These are phyloP conservation scores for Apodospora peruviana DNA, from an alignment of 495 filamentous ascomycete species.

Conservation along the genomic window DNA sequence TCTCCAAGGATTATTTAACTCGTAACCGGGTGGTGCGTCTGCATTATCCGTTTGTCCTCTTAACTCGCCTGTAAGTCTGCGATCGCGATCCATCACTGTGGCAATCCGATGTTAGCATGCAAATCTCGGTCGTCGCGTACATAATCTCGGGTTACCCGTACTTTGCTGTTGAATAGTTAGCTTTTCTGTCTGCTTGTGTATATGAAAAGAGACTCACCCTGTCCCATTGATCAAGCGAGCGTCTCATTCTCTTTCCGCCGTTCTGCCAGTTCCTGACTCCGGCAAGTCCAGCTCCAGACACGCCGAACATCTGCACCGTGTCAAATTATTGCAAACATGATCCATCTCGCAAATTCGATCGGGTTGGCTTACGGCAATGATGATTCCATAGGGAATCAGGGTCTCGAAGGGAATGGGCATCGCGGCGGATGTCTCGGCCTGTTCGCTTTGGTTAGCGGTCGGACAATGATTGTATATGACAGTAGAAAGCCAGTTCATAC, in stretches of 20 bases:
- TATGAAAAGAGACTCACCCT: constrained; percentile 54
- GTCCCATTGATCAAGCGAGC: constrained; percentile 89
- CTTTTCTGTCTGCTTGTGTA: constrained; percentile 3
- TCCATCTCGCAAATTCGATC: constrained; percentile 3
- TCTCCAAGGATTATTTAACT: constrained; percentile 94
- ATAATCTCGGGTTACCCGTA: constrained; percentile 36
- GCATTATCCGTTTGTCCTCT: constrained; percentile 82
- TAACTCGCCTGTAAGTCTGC: constrained; percentile 75
- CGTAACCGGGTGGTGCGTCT: constrained; percentile 79
- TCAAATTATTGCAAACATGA: constrained; percentile 7
- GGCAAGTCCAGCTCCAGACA: constrained; percentile 70
- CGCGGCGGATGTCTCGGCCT: constrained; percentile 29
- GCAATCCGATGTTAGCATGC: constrained; percentile 18
- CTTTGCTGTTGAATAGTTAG: constrained; percentile 61
- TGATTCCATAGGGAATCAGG: constrained; percentile 88
- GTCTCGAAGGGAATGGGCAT: constrained; percentile 98
- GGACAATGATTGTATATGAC: not conserved
- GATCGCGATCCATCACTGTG: constrained; percentile 95
- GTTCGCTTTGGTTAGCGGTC: constrained; percentile 14
- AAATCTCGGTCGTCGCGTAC: too few species aligned
- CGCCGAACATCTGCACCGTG: constrained; percentile 75
- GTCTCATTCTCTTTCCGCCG: constrained; percentile 78
- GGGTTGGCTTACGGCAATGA: constrained; percentile 62
- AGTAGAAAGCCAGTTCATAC: not conserved
- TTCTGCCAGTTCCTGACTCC: constrained; percentile 74